Base-by-base conservation (phyloP, 345 rosid species). In the Nephelium lappaceum region DNA sequence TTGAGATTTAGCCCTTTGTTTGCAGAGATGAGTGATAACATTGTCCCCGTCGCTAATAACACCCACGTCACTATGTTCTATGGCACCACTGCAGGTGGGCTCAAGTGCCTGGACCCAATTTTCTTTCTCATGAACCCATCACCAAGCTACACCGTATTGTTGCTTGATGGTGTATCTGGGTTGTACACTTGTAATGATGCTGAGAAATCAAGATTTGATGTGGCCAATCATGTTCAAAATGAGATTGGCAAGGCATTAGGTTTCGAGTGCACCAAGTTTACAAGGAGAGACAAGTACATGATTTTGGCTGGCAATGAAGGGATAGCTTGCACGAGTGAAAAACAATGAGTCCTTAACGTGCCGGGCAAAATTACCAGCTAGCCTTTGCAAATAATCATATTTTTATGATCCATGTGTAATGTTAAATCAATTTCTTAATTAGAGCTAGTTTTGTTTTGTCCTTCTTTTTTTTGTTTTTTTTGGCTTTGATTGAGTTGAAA, bases 271-370 rank as follows among this genome's bases (percentile, higher is more conserved):
- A 94, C 98, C 24, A 84, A 71, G 57, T 88, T 93, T 74, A 90
- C 95, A 1, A 83, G 97, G 71, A 91, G 83, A 84, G 93, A 93
- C 76, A 93, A 93, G 84, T 93, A 93, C 84, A 68, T 89, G 74
- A 86, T 86, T 43, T 82, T 91, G 88, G 98, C 97, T 0, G 98
- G 98, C n/a, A 91, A 93, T 43, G 87, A 90, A 12, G 96, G 97
- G 10, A 83, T 88, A 67, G 75, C 67, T 43, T 74, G 64, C 38
- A 67, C 67, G 8, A 21, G 14, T 3, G 21, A 31, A 39, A 55
- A 77, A 55, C 19, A 66, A 25, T 51, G 67, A 39, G 19, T 65
- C 45, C 53, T 1, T 8, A 36, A 15, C 21, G 51, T 58, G 38
- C 62, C 67, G 39, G 1, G 41, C 57, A 38, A n/a, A 36, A 27